These are phyloP conservation scores for Saururus chinensis DNA, from an alignment of 164 flowering plant genomes.

Conservation along the genomic window DNA sequence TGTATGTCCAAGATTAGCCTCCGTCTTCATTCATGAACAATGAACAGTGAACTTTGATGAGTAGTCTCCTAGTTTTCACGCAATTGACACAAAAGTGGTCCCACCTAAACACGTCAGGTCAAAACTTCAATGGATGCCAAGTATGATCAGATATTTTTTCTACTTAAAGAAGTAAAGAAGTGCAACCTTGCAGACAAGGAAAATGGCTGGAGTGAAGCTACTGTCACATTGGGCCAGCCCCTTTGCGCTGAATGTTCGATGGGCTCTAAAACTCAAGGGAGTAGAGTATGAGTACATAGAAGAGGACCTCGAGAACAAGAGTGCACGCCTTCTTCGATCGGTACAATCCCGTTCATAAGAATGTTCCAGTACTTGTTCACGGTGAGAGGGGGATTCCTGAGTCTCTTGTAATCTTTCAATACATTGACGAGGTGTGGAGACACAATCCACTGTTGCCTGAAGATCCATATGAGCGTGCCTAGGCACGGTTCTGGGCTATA, in stretches of 20 bases:
- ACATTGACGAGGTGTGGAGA: slow-evolving; percentile 8
- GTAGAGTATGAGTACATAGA: slow-evolving; percentile 16
- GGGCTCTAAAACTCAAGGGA: slow-evolving; percentile 24
- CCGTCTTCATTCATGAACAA: too few species aligned
- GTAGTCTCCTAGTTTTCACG: too few species aligned
- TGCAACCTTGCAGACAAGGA: neutral
- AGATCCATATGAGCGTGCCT: slow-evolving; percentile 14
- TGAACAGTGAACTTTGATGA: too few species aligned
- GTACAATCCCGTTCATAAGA: slow-evolving; percentile 13
- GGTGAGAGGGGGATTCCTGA: slow-evolving; percentile 4
- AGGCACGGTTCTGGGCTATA: slow-evolving; percentile 20
- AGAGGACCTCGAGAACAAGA: slow-evolving; percentile 23
- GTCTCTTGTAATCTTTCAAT: slow-evolving; percentile 4
- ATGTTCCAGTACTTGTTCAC: slow-evolving; percentile 6
- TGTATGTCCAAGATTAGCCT: too few species aligned
- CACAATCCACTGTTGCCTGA: slow-evolving; percentile 12
- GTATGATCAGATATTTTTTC: too few species aligned
- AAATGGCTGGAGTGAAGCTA: slow-evolving; percentile 10
- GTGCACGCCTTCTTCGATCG: slow-evolving; percentile 12
- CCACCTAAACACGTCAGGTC: too few species aligned
- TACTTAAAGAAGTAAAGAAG: too few species aligned
- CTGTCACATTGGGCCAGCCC: slow-evolving; percentile 14
- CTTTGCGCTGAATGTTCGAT: slow-evolving; percentile 7
- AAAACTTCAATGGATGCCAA: too few species aligned
- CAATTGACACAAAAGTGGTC: too few species aligned